Evolutionary conservation across 352 stramenopile species (phyloP), one percentile per base, ranked within the genome.

Genomic region (Thraustotheca clavata): DNA sequence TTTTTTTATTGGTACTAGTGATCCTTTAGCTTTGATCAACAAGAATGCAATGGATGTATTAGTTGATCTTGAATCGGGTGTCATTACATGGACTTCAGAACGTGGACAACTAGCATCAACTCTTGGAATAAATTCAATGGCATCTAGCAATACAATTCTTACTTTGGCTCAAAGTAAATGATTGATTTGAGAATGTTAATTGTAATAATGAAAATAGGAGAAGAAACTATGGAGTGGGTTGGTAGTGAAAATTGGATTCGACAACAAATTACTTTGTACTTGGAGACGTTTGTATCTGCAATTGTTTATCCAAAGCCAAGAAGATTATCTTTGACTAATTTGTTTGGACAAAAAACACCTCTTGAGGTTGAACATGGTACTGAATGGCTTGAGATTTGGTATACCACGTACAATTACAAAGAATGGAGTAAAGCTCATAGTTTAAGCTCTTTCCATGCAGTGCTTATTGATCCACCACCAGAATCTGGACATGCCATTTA

Each of bases 321-420:
- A 11, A 29, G 33, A n/a, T 55, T 32, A 14, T 65, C 57, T 12
- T 65, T 65, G 20, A 54, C 35, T 2, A 24, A 1, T 75, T 67
- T 0, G 63, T 89, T 14, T 67, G 87, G 29, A 70, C 69, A 0
- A 74, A 79, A 6, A 52, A 67, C 24, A 50, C 57, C 57, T 12
- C 86, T 88, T 59, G 81, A 76, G 39, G 69, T 68, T 0, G 73
- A 89, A 49, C 87, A 88, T 49, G 76, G 76, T 6, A 77, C 76
- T 22, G 73, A 59, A 5, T 91, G 82, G 82, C 70, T 73, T 24
- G 71, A 79, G 20, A 74, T 75, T 16, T 91, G 82, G 82, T 77
- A 88, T 34, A 65, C 73, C 43, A 91, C 82, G 1, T 73, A 48
- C 57, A 89, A 82, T 63, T 88, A 87, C 60, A 55, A 73, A 0